Percentiles rank a stretch among this genome's conserved stretches.
phyloP scores from a whole-genome alignment of 768 basidiomycete species.

The Suillus clintonianus region DNA sequence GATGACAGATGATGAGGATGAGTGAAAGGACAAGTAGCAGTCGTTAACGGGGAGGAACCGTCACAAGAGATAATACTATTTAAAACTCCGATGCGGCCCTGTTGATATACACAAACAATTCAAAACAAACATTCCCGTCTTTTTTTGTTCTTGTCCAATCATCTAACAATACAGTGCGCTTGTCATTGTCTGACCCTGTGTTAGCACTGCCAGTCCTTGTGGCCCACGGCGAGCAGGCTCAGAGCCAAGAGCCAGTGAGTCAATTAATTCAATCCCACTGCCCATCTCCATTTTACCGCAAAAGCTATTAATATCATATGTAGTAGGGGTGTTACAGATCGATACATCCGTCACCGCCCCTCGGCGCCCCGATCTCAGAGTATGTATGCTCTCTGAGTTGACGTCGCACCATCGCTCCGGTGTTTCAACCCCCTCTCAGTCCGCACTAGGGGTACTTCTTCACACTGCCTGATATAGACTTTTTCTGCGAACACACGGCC shows the following conservation, averaged over 20 bases:
- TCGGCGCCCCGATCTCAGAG: neutral
- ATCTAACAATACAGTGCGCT: neutral
- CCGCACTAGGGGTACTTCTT: neutral
- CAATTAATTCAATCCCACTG: too few species aligned
- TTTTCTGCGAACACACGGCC: neutral
- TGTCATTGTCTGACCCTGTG: neutral
- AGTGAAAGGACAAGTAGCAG: slow-evolving; percentile 3
- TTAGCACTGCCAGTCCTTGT: too few species aligned
- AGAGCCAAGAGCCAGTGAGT: too few species aligned
- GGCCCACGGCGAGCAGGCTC: too few species aligned
- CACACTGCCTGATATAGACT: neutral
- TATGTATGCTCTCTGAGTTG: neutral
- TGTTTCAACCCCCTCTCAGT: neutral
- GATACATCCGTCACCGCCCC: neutral
- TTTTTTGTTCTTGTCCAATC: slow-evolving; percentile 1
- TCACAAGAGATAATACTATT: slow-evolving; percentile 31
- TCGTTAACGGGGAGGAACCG: slow-evolving; percentile 7
- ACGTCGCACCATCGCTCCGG: neutral
- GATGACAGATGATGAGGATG: neutral
- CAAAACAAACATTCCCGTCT: slow-evolving; percentile 15
- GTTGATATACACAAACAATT: slow-evolving; percentile 31
- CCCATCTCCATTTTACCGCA: neutral
- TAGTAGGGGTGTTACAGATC: neutral
- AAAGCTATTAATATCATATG: neutral
- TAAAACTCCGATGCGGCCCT: slow-evolving; percentile 27